Conservation (phyloP, 2,329 filamentous ascomycete genomes). For the Botrytis fragariae region DNA sequence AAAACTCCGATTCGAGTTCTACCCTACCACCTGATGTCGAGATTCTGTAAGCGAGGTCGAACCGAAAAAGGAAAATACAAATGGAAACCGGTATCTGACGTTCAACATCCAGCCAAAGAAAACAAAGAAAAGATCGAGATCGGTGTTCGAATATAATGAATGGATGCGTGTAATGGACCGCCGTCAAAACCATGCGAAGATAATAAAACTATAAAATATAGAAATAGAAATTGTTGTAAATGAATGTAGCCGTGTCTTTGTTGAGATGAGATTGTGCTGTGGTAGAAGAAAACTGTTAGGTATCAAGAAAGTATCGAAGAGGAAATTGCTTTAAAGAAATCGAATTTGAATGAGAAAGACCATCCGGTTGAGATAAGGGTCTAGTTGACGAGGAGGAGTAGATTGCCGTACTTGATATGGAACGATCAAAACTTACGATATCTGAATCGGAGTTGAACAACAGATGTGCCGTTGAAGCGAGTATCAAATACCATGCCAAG, state of each 20-base stretch:
- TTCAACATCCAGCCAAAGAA: neutral
- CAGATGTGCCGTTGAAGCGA: no score
- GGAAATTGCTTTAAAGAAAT: neutral
- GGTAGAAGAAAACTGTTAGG: neutral
- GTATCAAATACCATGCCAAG: no score
- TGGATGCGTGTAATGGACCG: neutral
- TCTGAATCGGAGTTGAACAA: no score
- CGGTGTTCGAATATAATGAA: neutral
- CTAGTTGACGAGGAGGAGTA: no score
- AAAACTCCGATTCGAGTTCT: neutral
- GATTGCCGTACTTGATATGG: no score
- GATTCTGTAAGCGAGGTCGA: neutral
- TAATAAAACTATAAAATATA: neutral
- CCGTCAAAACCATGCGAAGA: neutral
- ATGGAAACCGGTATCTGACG: neutral
- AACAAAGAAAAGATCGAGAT: neutral
- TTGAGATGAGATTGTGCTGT: fast-evolving
- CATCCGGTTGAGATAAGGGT: neutral
- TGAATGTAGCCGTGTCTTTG: neutral
- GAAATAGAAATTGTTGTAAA: neutral
- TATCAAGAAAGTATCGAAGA: neutral
- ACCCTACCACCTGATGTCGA: fast-evolving
- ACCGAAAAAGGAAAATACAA: neutral
- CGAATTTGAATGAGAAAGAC: neutral
- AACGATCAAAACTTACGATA: no score